These are phyloP conservation scores for Solanum ossicruentum DNA, from an alignment of 257 asterid species.

Conservation along the genomic window DNA sequence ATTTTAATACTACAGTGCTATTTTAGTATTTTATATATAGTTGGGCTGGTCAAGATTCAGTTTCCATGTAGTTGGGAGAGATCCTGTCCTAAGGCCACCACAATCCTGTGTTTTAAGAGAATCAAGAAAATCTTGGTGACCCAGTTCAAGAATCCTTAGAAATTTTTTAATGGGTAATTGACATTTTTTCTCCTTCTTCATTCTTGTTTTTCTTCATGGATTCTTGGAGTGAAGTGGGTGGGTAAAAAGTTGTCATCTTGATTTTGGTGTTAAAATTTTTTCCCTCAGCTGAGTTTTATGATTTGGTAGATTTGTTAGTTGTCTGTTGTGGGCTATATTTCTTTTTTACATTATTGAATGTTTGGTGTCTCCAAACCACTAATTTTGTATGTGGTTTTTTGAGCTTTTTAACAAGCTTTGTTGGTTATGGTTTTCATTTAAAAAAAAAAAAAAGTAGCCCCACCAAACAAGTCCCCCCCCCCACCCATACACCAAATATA, in stretches of 20 bases:
- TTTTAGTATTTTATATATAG: neutral
- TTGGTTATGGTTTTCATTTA: neutral
- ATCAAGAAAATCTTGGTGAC: neutral
- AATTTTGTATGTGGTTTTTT: neutral
- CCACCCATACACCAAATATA: neutral
- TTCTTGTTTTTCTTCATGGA: neutral
- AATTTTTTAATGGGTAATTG: constrained; percentile 2
- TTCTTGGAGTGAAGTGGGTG: neutral
- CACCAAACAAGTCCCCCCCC: neutral
- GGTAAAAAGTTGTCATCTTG: neutral
- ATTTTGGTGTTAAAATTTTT: neutral
- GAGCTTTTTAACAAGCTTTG: neutral
- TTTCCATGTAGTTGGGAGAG: neutral
- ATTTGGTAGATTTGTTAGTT: neutral
- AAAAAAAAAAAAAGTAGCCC: neutral
- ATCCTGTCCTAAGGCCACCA: neutral
- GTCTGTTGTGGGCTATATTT: neutral
- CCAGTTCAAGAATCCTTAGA: neutral
- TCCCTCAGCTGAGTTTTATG: neutral
- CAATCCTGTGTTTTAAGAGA: neutral
- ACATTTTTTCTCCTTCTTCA: neutral
- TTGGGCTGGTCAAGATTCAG: neutral
- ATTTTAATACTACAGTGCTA: neutral
- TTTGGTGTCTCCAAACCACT: neutral
- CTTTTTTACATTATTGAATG: neutral